Evolutionary conservation across 306 rosid genomes (phyloP), one percentile per base, ranked within the genome.

Genomic region (Argentina anserina): DNA sequence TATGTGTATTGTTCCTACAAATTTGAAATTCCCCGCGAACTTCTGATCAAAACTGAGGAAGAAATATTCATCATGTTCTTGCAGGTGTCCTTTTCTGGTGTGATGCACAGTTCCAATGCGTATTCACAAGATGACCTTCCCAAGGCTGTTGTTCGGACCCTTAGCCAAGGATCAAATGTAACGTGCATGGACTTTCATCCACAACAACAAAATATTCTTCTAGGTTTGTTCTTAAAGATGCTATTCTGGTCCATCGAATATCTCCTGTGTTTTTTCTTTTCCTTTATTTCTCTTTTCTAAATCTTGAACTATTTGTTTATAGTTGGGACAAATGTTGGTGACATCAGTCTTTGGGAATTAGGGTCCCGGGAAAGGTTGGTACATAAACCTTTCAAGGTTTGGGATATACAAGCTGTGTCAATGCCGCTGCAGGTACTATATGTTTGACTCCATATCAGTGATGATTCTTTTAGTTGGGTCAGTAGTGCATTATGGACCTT

Each of bases 151-250:
- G 75, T 82, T 20, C 80, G 86, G 40, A 71, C 41, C 43, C 80
- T 82, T 55, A 75, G 66, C 75, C 86, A 82, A 78, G 83, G 80
- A 61, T 78, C 86, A 65, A 82, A 78, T 75, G 86, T 82, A 29
- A 78, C 71, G 83, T 78, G 83, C 86, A 78, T 82, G 86, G 86
- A 82, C 70, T 82, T 82, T 43, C 80, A 82, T 78, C 86, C 83
- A 0, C 78, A 66, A 15, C 80, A 78, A 4, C 86, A 82, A 71
- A 78, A 77, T 25, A 71, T 82, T 75, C 86, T 82, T 31, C 68
- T 82, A 62, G 86, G 86, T 82, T 71, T 67, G 79, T 78, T 23
- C 65, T 46, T 71, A 23, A 56, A 25, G 20, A 14, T 59, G 14
- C 9, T 34, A 60, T 33, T 31, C 25, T 14, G 26, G 34, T 56